phyloP scores from a whole-genome alignment of 1,139 yeast genomes.

The Geotrichum reessii region DNA sequence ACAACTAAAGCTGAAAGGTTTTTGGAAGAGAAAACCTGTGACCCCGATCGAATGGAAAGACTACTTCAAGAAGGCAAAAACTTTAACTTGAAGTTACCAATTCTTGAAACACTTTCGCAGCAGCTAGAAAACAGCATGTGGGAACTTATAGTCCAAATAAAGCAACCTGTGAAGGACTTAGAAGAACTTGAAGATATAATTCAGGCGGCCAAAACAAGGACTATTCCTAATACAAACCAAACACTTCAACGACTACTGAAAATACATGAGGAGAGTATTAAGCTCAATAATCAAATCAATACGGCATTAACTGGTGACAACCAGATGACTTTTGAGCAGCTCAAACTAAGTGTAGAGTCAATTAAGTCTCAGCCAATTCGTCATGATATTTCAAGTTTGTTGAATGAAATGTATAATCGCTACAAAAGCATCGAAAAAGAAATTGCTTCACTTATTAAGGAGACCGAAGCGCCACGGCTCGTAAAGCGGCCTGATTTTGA shows the following conservation, averaged over 20 bases:
- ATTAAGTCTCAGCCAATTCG: neutral
- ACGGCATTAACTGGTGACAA: neutral
- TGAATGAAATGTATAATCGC: neutral
- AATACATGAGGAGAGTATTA: neutral
- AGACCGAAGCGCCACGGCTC: neutral
- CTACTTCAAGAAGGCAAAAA: constrained; percentile 48
- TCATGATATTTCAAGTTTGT: neutral
- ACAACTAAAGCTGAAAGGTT: constrained; percentile 24
- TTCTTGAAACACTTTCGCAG: constrained; percentile 45
- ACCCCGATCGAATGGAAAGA: constrained; percentile 31
- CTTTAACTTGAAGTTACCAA: constrained; percentile 53
- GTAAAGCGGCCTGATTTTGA: neutral
- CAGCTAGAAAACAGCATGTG: constrained; percentile 62
- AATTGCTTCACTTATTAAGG: neutral
- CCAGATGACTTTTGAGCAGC: neutral
- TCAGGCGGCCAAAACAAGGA: constrained; percentile 7
- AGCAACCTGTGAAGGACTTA: constrained; percentile 69
- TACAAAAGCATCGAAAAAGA: neutral
- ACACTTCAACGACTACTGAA: neutral
- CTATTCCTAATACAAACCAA: neutral
- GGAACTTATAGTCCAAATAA: constrained; percentile 72
- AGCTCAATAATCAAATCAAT: neutral
- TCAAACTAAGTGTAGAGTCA: neutral
- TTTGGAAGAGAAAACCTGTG: constrained; percentile 14
- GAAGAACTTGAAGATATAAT: constrained; percentile 35